Conservation (phyloP, 2,329 filamentous ascomycete genomes). For the Leptographium galeiforme region DNA sequence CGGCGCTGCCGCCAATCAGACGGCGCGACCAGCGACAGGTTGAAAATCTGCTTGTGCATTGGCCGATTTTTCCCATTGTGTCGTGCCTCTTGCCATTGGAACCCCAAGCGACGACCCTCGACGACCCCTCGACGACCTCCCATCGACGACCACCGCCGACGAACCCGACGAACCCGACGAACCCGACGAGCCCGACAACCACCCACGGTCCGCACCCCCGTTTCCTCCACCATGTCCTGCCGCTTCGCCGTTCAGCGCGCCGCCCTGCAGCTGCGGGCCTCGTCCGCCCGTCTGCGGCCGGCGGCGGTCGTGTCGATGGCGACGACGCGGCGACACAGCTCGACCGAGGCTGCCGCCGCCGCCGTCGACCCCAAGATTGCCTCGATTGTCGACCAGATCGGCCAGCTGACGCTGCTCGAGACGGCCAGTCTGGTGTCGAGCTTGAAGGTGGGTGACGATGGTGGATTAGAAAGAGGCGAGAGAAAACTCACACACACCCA, state of each 20-base stretch:
- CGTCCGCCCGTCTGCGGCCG: conserved; percentile 29
- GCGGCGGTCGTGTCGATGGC: conserved; percentile 21
- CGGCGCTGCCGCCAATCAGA: neutral
- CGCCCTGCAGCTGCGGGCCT: conserved; percentile 45
- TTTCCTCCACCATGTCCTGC: conserved; percentile 39
- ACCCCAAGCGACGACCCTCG: too few species aligned
- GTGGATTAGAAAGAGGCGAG: neutral
- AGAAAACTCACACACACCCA: conserved; percentile 22
- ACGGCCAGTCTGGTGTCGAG: conserved; percentile 90
- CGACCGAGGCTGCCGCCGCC: conserved; percentile 61
- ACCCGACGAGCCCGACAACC: neutral
- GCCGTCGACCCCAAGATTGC: conserved; percentile 80
- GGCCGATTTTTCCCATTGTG: neutral
- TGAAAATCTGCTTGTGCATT: conserved; percentile 2
- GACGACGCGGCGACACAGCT: conserved; percentile 68
- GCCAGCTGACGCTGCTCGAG: conserved; percentile 92
- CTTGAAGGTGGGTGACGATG: conserved; percentile 59
- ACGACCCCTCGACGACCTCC: too few species aligned
- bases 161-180: neutral
- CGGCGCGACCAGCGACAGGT: neutral
- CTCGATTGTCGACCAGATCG: conserved; percentile 95
- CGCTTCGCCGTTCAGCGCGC: conserved; percentile 52
- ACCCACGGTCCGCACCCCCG: neutral
- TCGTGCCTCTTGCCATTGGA: too few species aligned
- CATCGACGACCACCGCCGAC: too few species aligned